Percentiles rank a stretch among this genome's conserved stretches.
phyloP scores from a whole-genome alignment of 2,329 filamentous ascomycete genomes.

The Scedosporium minutisporum region DNA sequence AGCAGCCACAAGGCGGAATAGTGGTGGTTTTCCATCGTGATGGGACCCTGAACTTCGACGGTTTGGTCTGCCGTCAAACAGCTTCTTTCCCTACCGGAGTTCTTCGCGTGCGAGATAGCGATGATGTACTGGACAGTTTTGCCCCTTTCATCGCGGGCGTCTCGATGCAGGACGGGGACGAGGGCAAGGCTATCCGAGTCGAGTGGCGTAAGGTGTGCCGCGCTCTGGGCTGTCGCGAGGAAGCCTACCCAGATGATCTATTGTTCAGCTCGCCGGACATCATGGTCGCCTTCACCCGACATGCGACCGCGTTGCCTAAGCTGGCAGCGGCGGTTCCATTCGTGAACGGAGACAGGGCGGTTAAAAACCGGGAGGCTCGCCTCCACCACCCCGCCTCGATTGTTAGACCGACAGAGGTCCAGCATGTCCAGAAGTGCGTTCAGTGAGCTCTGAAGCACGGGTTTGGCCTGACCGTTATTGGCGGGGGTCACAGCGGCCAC shows the following conservation, averaged over 20 bases:
- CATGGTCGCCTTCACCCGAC: constrained; percentile 40
- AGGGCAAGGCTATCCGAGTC: constrained; percentile 15
- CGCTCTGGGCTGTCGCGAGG: constrained; percentile 27
- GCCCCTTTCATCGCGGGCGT: constrained; percentile 41
- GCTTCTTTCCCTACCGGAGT: constrained; percentile 35
- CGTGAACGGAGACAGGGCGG: constrained; percentile 13
- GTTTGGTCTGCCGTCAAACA: constrained; percentile 36
- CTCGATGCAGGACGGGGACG: constrained; percentile 19
- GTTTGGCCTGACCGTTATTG: constrained; percentile 37
- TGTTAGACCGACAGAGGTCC: constrained; percentile 33
- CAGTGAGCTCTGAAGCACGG: constrained; percentile 41
- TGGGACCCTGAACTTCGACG: constrained; percentile 29
- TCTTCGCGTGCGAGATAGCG: constrained; percentile 31
- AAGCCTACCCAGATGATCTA: constrained; percentile 26
- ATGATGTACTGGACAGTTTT: constrained; percentile 40
- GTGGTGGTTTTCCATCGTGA: constrained; percentile 49
- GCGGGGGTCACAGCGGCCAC: constrained; percentile 51
- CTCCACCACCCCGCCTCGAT: constrained; percentile 31
- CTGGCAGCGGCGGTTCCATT: constrained; percentile 31
- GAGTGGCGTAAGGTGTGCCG: constrained; percentile 46
- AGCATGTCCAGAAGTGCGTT: constrained; percentile 45
- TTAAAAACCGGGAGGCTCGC: constrained; percentile 45
- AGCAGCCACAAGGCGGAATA: constrained; percentile 26
- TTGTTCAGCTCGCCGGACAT: constrained; percentile 37
- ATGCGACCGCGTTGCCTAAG: constrained; percentile 26